phyloP scores from a whole-genome alignment of 257 asterid genomes.

The Thymus quinquecostatus region DNA sequence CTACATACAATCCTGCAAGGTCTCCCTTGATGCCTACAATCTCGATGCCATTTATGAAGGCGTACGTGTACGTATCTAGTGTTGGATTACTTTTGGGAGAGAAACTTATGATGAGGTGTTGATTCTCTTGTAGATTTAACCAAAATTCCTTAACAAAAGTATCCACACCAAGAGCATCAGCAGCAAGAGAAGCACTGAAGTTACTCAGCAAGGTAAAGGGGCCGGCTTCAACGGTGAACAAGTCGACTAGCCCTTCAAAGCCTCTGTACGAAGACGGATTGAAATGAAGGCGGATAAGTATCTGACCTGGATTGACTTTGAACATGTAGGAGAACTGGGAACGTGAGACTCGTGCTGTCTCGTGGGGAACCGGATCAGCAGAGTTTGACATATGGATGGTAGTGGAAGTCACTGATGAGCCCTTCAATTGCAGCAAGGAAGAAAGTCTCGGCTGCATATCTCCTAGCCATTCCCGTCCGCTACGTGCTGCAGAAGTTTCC shows the following conservation, averaged over 20 bases:
- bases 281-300: conserved; percentile 35
- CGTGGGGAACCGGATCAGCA: conserved; percentile 31
- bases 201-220: conserved; percentile 30
- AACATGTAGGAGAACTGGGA: conserved; percentile 36
- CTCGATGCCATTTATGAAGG: too few species aligned
- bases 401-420: conserved; percentile 47
- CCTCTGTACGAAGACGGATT: conserved; percentile 27
- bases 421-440: conserved; percentile 34
- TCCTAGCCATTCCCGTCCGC: conserved; percentile 54
- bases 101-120: too few species aligned
- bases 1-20: conserved; percentile 46
- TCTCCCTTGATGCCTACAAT: conserved; percentile 15
- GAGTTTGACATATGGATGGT: too few species aligned
- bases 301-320: conserved; percentile 37
- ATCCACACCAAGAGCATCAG: too few species aligned
- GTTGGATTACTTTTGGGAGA: too few species aligned
- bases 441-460: conserved; percentile 34
- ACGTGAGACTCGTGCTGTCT: conserved; percentile 37
- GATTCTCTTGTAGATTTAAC: too few species aligned
- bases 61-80: background rate
- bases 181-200: too few species aligned
- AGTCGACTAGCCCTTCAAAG: conserved; percentile 24
- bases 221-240: conserved; percentile 38
- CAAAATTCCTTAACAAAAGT: too few species aligned
- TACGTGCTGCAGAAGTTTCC: conserved; percentile 33